Conservation (phyloP, 2,329 filamentous ascomycete species). For the Chaetomium sp. region DNA sequence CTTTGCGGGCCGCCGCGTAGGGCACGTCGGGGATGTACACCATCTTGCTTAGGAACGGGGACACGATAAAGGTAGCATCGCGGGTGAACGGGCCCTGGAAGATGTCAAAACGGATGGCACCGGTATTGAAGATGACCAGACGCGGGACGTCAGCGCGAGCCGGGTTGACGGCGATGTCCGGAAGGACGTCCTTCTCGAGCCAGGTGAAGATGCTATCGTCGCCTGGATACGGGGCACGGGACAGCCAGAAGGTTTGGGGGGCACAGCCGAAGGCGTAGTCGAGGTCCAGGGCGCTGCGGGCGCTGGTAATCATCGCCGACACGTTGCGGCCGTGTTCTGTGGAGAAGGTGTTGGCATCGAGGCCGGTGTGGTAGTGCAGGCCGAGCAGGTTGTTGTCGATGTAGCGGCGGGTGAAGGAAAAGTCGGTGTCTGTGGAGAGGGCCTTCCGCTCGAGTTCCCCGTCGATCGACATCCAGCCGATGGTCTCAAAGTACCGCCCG, state of each 20-base stretch:
- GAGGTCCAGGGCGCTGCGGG: constrained; percentile 63
- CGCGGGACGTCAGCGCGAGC: constrained; percentile 54
- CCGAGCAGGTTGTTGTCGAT: constrained; percentile 92
- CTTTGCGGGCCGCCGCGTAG: constrained; percentile 63
- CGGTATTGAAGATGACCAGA: constrained; percentile 78
- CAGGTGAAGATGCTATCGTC: constrained; percentile 73
- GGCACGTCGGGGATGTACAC: constrained; percentile 74
- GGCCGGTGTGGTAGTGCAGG: constrained; percentile 70
- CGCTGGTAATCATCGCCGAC: constrained; percentile 60
- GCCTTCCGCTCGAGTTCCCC: constrained; percentile 43
- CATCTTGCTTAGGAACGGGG: constrained; percentile 78
- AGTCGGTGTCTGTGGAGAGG: constrained; percentile 22
- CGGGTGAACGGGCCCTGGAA: constrained; percentile 87
- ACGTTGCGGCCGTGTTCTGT: constrained; percentile 70
- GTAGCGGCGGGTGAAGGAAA: constrained; percentile 70
- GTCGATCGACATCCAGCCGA: constrained; percentile 85
- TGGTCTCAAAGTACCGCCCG: constrained; percentile 89
- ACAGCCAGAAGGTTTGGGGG: constrained; percentile 75
- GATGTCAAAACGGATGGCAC: constrained; percentile 89
- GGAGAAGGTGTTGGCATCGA: constrained; percentile 65
- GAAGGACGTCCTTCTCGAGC: constrained; percentile 70
- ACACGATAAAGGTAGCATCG: constrained; percentile 79
- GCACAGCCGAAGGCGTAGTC: constrained; percentile 77
- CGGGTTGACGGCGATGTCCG: constrained; percentile 54
- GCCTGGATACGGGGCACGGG: constrained; percentile 65